Evolutionary conservation across 2,329 filamentous ascomycete genomes (phyloP), one percentile per base, ranked within the genome.

Genomic region (Zymoseptoria ardabiliae): DNA sequence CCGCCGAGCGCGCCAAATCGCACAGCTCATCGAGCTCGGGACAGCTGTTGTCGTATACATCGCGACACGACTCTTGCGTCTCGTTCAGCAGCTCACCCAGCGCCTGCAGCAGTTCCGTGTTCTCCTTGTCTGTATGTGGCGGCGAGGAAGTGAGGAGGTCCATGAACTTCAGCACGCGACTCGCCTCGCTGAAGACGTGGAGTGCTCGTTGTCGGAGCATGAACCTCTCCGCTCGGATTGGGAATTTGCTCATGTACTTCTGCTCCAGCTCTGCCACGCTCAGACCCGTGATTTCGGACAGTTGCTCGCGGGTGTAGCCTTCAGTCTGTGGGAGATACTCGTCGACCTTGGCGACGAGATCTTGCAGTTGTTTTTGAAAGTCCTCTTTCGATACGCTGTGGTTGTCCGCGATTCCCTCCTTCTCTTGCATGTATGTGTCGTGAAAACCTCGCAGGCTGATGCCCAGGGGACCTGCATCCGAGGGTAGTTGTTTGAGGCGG

Each of bases 11-110:
- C 0, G 92, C 92, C 65, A 97, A 87, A 48, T 80, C 74, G 74
- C 93, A 97, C 45, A 99, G 83, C 62, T 90, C 82, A 73, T 99
- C 93, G n/a, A 97, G 83, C 75, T 97, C 92, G 0, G 89, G 86
- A 68, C 90, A 96, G 69, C 89, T 94, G 78, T 93, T 97, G 70
- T 97, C 90, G 75, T 94, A 99, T 3, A 90, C 75, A 17, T 92
- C 88, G 56, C 90, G 83, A 74, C 93, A 97, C 7, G 90, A 95
- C 50, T 85, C 84, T 72, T 99, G 94, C 0, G 92, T 96, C 68
- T 87, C 84, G 74, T 97, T 96, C 80, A 99, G 86, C 11, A 97
- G 79, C 50, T 83, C 84, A 25, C 94, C 94, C 0, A 99, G 85
- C 55, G 83, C 80, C 53, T 78, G 75, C 70, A 92, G 87, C 70